Percentiles rank a stretch among this genome's conserved stretches.
phyloP scores from a whole-genome alignment of 2,329 filamentous ascomycete species.

The Teratosphaeria viscida region DNA sequence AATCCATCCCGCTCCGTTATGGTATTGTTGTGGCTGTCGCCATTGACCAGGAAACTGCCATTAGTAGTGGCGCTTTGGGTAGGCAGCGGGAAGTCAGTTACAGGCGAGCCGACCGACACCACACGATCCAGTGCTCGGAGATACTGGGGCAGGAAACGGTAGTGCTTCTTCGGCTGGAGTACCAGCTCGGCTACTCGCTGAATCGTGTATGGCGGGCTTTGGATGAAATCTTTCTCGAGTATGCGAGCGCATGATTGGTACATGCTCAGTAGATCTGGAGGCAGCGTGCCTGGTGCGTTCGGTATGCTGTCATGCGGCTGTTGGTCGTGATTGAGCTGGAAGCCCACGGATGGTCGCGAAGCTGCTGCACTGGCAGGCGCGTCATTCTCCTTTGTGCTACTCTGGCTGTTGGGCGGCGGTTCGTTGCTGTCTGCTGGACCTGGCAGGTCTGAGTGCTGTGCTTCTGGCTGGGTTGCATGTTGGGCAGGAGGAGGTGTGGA shows the following conservation, averaged over 20 bases:
- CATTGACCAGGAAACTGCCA: constrained; percentile 38
- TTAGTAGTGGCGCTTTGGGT: constrained; percentile 37
- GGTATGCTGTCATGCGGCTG: background rate
- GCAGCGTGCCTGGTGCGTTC: constrained; percentile 40
- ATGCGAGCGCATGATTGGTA: constrained; percentile 21
- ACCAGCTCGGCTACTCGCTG: constrained; percentile 86
- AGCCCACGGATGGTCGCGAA: constrained; percentile 31
- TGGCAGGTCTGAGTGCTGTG: constrained; percentile 12
- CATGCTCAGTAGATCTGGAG: constrained; percentile 53
- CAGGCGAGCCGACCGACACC: constrained; percentile 75
- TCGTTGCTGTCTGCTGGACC: constrained; percentile 11
- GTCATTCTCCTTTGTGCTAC: constrained; percentile 59
- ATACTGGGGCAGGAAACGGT: constrained; percentile 71
- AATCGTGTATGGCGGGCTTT: constrained; percentile 78
- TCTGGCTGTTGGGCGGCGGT: constrained; percentile 32
- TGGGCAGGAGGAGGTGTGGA: constrained; percentile 21
- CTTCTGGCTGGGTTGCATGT: constrained; percentile 23
- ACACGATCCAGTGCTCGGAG: constrained; percentile 85
- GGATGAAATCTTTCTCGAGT: constrained; percentile 49
- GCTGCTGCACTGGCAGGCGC: constrained; percentile 32
- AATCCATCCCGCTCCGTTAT: constrained; percentile 42
- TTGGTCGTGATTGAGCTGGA: constrained; percentile 25
- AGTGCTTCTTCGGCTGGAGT: constrained; percentile 64
- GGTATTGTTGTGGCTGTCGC: constrained; percentile 52
- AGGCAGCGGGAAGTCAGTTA: constrained; percentile 73